Evolutionary conservation across 2,329 filamentous ascomycete species (phyloP).

Genomic region (Microdochium nivale): DNA sequence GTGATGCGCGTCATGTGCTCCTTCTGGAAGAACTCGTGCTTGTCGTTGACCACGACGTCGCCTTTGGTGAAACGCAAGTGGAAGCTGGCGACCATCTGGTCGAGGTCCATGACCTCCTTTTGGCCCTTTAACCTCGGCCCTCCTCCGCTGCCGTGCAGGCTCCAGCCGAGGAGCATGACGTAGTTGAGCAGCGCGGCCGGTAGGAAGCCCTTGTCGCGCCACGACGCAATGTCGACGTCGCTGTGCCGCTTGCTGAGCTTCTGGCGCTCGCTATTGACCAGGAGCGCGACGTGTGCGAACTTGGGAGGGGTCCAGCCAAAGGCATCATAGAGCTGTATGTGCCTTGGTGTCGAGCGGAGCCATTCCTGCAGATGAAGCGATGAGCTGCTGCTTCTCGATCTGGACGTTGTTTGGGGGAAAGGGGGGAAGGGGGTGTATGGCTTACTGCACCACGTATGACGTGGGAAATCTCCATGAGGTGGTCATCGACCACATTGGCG

Average conservation of each 20-base stretch:
- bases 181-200: slow-evolving; percentile 63
- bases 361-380: slow-evolving; percentile 55
- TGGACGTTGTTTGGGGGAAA: too few relatives aligned
- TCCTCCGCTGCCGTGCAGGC: slow-evolving; percentile 25
- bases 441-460: slow-evolving; percentile 78
- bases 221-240: slow-evolving; percentile 40
- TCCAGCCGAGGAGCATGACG: slow-evolving; percentile 79
- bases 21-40: slow-evolving; percentile 68
- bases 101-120: slow-evolving; percentile 62
- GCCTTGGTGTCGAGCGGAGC: slow-evolving; percentile 84
- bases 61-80: slow-evolving; percentile 84
- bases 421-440: slow-evolving; percentile 6
- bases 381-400: too few relatives aligned
- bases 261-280: slow-evolving; percentile 58
- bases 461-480: slow-evolving; percentile 91
- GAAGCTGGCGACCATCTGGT: slow-evolving; percentile 64
- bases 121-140: slow-evolving; percentile 20
- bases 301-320: slow-evolving; percentile 64
- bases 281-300: slow-evolving; percentile 75
- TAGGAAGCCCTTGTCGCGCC: slow-evolving; percentile 35
- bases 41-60: slow-evolving; percentile 76
- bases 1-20: slow-evolving; percentile 9
- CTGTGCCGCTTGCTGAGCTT: slow-evolving; percentile 82
- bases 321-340: slow-evolving; percentile 62
- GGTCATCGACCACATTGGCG: slow-evolving; percentile 94